These are phyloP conservation scores for Aristolochia californica DNA, from an alignment of 164 flowering plant species.

Conservation along the genomic window DNA sequence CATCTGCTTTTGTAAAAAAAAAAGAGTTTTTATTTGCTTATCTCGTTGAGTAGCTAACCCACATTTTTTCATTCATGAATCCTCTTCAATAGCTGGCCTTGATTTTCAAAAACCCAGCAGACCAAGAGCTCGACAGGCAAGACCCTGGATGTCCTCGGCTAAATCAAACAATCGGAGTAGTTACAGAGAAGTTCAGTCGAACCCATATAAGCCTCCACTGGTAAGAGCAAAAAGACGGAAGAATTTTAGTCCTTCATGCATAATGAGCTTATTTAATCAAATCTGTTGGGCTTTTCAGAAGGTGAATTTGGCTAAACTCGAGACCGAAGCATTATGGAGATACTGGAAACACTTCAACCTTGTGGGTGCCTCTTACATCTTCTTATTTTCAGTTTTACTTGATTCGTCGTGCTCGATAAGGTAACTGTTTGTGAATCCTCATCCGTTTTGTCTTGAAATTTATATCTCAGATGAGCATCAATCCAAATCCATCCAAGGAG, in stretches of 20 bases:
- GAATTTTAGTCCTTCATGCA: too few species aligned
- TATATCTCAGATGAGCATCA: slow-evolving; percentile 30
- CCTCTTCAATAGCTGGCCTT: slow-evolving; percentile 36
- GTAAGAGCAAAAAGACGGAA: slow-evolving; percentile 1
- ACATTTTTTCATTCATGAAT: background rate
- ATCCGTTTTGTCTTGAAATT: background rate
- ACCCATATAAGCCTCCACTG: slow-evolving; percentile 25
- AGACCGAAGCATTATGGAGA: slow-evolving; percentile 59
- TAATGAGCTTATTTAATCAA: too few species aligned
- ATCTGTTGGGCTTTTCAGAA: slow-evolving; percentile 35
- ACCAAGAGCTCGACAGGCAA: slow-evolving; percentile 54
- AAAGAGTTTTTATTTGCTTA: background rate
- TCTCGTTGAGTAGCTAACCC: background rate
- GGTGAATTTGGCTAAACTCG: slow-evolving; percentile 64
- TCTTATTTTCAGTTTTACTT: too few species aligned
- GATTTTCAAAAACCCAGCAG: slow-evolving; percentile 49
- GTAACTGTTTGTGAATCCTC: too few species aligned
- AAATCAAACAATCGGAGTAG: slow-evolving; percentile 29
- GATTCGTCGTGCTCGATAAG: too few species aligned
- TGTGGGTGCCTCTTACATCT: slow-evolving; percentile 53
- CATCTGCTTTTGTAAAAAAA: background rate
- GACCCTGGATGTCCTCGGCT: slow-evolving; percentile 43
- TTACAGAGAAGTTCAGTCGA: slow-evolving; percentile 45
- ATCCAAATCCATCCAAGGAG: slow-evolving; percentile 46
- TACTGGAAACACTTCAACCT: slow-evolving; percentile 61